Evolutionary conservation across 352 stramenopile genomes (phyloP).

Genomic region (Globisporangium barbulae): DNA sequence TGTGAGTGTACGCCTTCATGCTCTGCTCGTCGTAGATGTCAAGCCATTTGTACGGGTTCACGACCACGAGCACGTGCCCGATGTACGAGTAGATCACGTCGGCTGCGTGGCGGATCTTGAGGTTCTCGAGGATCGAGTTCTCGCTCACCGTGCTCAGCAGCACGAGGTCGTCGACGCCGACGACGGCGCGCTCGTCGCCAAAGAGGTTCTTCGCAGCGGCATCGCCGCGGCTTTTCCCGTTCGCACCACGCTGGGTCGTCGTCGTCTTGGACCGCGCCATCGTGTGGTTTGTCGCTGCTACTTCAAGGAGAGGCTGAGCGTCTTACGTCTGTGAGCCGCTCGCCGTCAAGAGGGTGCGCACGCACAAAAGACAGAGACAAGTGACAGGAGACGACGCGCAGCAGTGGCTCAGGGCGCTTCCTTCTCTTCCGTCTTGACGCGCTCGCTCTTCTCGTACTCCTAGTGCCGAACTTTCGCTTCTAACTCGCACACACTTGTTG

Average conservation of each 20-base stretch:
- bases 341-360: background rate
- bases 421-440: background rate
- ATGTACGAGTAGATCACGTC: conserved; percentile 90
- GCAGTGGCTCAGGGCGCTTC: background rate
- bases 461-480: background rate
- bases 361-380: background rate
- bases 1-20: conserved; percentile 83
- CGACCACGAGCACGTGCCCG: conserved; percentile 82
- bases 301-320: background rate
- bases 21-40: conserved; percentile 84
- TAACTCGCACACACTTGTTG: background rate
- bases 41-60: conserved; percentile 91
- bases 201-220: conserved; percentile 23
- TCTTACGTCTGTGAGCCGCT: background rate
- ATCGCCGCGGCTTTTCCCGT: background rate
- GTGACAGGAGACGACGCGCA: background rate
- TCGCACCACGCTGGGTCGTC: conserved; percentile 5
- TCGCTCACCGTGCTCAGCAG: conserved; percentile 68
- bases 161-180: conserved; percentile 84
- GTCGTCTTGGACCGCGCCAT: conserved; percentile 16
- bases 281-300: background rate
- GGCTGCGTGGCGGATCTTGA: conserved; percentile 83
- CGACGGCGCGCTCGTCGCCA: conserved; percentile 60
- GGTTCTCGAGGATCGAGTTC: conserved; percentile 83
- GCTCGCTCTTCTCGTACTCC: background rate